phyloP scores from a whole-genome alignment of 306 rosid genomes.

The Cicer judaicum region DNA sequence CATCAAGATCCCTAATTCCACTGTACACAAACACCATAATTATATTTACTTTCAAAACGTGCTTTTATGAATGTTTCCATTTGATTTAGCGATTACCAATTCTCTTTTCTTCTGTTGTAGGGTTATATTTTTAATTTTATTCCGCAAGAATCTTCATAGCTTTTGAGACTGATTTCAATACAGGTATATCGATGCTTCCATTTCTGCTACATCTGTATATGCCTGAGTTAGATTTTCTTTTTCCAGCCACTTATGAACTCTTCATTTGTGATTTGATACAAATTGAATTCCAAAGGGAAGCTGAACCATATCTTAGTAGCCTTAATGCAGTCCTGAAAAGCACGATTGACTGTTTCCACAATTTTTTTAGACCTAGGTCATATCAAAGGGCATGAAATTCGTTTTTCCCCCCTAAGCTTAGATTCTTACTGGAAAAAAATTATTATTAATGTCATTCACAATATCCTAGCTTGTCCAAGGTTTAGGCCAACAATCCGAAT shows the following conservation, averaged over 20 bases:
- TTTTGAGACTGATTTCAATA: neutral
- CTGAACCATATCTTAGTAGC: neutral
- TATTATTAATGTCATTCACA: neutral
- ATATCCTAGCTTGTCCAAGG: neutral
- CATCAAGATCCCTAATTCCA: neutral
- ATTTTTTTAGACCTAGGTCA: neutral
- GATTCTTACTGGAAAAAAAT: too few species aligned
- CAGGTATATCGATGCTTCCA: neutral
- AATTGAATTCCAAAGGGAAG: neutral
- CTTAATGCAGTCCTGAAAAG: neutral
- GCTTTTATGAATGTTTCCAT: neutral
- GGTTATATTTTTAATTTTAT: neutral
- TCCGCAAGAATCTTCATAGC: neutral
- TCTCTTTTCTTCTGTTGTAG: neutral
- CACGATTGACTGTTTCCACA: neutral
- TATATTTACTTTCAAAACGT: neutral
- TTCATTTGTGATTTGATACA: neutral
- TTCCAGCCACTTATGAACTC: too few species aligned
- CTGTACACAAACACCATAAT: neutral
- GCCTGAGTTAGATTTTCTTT: too few species aligned
- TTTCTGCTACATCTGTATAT: too few species aligned
- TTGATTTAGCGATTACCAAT: constrained; percentile 7
- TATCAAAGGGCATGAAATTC: neutral
- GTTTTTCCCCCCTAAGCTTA: too few species aligned
- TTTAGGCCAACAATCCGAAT: neutral